Evolutionary conservation across 2,329 filamentous ascomycete genomes (phyloP).

Genomic region (Boeremia exigua): DNA sequence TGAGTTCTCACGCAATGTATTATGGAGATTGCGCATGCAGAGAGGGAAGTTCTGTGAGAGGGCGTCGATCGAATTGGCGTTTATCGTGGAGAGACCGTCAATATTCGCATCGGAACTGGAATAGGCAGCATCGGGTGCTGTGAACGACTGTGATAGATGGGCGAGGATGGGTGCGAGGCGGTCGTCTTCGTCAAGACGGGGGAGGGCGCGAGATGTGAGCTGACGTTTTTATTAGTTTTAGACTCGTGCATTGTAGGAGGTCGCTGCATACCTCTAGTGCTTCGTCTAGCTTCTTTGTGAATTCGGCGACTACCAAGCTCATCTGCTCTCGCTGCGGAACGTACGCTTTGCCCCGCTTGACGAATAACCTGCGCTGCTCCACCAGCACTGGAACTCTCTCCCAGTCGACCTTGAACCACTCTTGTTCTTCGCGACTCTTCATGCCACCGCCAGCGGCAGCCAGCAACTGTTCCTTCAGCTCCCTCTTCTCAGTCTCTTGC

Average conservation of each 20-base stretch:
- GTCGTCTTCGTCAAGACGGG: constrained; percentile 94
- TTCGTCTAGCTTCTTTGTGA: constrained; percentile 77
- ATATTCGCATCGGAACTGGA: constrained; percentile 73
- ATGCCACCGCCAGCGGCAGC: constrained; percentile 57
- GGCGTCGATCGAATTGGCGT: constrained; percentile 70
- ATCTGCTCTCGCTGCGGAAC: constrained; percentile 86
- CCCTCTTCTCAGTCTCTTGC: constrained; percentile 77
- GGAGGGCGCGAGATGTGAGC: constrained; percentile 88
- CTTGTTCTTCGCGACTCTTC: constrained; percentile 73
- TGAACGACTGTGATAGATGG: constrained; percentile 94
- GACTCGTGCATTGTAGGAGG: not conserved
- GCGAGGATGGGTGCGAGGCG: constrained; percentile 77
- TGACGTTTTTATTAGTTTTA: constrained; percentile 43
- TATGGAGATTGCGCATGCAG: constrained; percentile 93
- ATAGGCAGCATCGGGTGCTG: constrained; percentile 86
- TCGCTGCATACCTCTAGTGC: constrained; percentile 73
- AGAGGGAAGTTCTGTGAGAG: constrained; percentile 83
- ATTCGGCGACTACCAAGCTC: constrained; percentile 89
- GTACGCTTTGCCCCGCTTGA: constrained; percentile 85
- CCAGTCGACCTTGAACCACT: constrained; percentile 98
- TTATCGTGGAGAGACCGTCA: constrained; percentile 72
- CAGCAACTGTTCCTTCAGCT: constrained; percentile 65
- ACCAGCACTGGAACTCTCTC: constrained; percentile 89
- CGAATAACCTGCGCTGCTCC: constrained; percentile 75
- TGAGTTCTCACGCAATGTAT: constrained; percentile 80